phyloP scores from a whole-genome alignment of 73 alveolate genomes.

The Paramecium octaurelia region DNA sequence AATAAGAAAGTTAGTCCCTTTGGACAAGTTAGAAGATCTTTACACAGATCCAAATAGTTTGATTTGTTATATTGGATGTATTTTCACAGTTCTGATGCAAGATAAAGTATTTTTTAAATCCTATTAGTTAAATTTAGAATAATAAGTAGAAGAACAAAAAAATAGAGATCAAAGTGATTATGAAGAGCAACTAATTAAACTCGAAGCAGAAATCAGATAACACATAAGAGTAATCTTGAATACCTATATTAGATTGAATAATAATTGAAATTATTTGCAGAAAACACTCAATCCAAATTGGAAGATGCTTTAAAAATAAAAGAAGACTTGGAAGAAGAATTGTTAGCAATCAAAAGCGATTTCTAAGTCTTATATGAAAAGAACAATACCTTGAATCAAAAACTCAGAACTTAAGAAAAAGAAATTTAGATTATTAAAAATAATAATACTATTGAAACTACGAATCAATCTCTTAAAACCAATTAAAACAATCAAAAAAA shows the following conservation, averaged over 20 bases:
- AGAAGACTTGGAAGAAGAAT: slow-evolving; percentile 37
- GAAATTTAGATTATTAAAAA: neutral
- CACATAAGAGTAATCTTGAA: neutral
- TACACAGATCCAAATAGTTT: neutral
- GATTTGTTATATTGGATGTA: slow-evolving; percentile 48
- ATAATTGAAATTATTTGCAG: slow-evolving; percentile 17
- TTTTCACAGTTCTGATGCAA: neutral
- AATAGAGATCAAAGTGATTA: slow-evolving; percentile 19
- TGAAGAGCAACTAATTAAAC: slow-evolving; percentile 17
- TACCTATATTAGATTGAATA: neutral
- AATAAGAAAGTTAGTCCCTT: neutral
- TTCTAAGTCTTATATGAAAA: slow-evolving; percentile 3
- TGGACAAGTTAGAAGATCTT: neutral
- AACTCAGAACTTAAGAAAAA: neutral
- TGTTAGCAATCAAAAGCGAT: neutral
- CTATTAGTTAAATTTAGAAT: slow-evolving; percentile 38
- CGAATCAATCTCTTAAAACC: neutral
- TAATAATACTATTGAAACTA: neutral
- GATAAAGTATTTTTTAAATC: slow-evolving; percentile 17
- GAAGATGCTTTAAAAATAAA: slow-evolving; percentile 12
- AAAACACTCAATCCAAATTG: neutral
- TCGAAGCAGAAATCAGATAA: slow-evolving; percentile 41
- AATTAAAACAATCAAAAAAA: neutral
- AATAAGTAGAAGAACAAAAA: slow-evolving; percentile 37
- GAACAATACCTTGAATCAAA: neutral